Evolutionary conservation across 257 asterid genomes (phyloP).

Genomic region (Jacaranda mimosifolia): DNA sequence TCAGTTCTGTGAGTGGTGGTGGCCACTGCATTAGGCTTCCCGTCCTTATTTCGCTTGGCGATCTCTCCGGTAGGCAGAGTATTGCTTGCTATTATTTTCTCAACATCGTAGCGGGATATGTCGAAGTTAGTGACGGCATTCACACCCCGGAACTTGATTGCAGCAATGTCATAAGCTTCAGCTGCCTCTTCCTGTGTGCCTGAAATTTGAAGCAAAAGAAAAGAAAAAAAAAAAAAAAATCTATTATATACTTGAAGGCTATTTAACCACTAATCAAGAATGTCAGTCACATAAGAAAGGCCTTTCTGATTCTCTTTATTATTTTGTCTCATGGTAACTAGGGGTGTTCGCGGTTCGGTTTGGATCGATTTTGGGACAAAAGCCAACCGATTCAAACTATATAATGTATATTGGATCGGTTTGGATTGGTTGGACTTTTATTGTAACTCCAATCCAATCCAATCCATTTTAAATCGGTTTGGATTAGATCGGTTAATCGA

Average conservation of each 20-base stretch:
- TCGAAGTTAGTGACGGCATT: conserved; percentile 73
- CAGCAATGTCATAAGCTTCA: conserved; percentile 75
- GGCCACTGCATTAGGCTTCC: conserved; percentile 32
- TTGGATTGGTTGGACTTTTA: no score
- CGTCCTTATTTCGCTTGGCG: conserved; percentile 63
- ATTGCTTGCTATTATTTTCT: conserved; percentile 63
- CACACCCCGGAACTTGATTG: conserved; percentile 66
- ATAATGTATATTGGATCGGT: no score
- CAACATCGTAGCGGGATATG: conserved; percentile 63
- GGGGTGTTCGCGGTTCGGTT: no score
- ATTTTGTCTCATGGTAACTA: conserved; percentile 41
- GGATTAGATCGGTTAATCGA: no score
- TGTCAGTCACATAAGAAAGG: conserved; percentile 18
- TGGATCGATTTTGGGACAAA: no score
- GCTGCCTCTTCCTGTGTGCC: conserved; percentile 84
- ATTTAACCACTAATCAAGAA: not conserved
- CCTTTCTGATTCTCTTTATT: conserved; percentile 24
- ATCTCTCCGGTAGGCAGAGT: conserved; percentile 66
- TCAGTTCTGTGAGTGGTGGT: conserved; percentile 4
- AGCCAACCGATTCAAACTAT: no score
- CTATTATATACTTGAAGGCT: not conserved
- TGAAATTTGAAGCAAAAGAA: conserved; percentile 3
- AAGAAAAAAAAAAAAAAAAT: not conserved
- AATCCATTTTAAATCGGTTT: no score
- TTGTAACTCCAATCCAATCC: no score